Evolutionary conservation across 371 early-diverging fungal species (phyloP).

Genomic region (Lichtheimia ramosa): DNA sequence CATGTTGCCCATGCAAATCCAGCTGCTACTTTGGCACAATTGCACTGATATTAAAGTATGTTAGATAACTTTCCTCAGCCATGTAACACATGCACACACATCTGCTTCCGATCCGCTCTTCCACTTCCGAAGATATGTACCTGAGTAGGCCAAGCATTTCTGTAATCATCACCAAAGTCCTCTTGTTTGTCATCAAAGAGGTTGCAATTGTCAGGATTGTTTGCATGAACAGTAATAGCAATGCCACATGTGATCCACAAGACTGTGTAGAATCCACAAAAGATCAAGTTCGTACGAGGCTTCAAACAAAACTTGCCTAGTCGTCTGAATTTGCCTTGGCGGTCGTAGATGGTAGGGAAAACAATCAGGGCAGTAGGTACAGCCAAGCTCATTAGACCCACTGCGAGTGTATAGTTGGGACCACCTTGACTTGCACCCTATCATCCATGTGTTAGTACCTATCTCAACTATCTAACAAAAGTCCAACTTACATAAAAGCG

Average conservation of each 20-base stretch:
- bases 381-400: slow-evolving; percentile 25
- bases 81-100: background rate
- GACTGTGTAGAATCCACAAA: slow-evolving; percentile 33
- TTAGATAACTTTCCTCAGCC: background rate
- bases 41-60: slow-evolving; percentile 26
- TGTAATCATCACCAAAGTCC: slow-evolving; percentile 17
- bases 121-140: slow-evolving; percentile 20
- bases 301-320: slow-evolving; percentile 39
- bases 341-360: slow-evolving; percentile 38
- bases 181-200: slow-evolving; percentile 19
- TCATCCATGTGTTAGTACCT: background rate
- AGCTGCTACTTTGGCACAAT: slow-evolving; percentile 35
- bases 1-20: slow-evolving; percentile 50
- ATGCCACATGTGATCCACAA: slow-evolving; percentile 43
- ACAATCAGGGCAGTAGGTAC: slow-evolving; percentile 24
- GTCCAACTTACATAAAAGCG: slow-evolving; percentile 28
- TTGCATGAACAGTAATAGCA: slow-evolving; percentile 36
- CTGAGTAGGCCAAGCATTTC: slow-evolving; percentile 37
- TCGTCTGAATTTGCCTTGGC: slow-evolving; percentile 26
- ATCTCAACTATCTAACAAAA: background rate
- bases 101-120: background rate
- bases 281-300: slow-evolving; percentile 38
- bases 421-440: slow-evolving; percentile 40
- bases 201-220: slow-evolving; percentile 24
- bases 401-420: slow-evolving; percentile 35